Evolutionary conservation across 345 rosid species (phyloP).

Genomic region (Pistacia vera): DNA sequence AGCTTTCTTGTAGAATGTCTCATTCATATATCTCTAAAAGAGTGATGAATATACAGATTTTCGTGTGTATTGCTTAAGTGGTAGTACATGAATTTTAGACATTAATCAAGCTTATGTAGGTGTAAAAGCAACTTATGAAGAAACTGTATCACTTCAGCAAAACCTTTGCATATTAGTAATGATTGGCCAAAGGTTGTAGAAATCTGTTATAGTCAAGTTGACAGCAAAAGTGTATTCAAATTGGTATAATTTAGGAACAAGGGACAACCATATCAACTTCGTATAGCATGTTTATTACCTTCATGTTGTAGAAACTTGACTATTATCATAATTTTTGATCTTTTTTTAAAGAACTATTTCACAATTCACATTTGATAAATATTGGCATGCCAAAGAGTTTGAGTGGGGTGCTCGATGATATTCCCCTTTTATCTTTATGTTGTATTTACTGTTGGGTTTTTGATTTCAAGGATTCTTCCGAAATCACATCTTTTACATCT

Average conservation of each 20-base stretch:
- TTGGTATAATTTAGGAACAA: background rate
- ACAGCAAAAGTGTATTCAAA: background rate
- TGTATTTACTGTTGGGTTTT: background rate
- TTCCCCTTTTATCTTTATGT: background rate
- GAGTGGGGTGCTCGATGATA: background rate
- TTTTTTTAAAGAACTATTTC: background rate
- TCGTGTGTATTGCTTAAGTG: background rate
- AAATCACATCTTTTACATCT: constrained; percentile 7
- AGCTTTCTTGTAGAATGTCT: background rate
- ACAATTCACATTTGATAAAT: background rate
- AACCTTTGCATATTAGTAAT: background rate
- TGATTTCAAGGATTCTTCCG: background rate
- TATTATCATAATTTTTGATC: background rate
- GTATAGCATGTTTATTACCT: constrained; percentile 3
- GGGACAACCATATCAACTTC: background rate
- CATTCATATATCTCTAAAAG: background rate
- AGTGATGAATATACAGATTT: background rate
- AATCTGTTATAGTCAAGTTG: background rate
- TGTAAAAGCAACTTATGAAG: background rate
- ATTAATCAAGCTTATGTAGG: background rate
- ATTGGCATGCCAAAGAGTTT: background rate
- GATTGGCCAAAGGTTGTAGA: background rate
- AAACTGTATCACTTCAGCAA: background rate
- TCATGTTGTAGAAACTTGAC: background rate
- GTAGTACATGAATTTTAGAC: background rate